phyloP scores from a whole-genome alignment of 2,329 filamentous ascomycete genomes.

The Fusarium hainanense region DNA sequence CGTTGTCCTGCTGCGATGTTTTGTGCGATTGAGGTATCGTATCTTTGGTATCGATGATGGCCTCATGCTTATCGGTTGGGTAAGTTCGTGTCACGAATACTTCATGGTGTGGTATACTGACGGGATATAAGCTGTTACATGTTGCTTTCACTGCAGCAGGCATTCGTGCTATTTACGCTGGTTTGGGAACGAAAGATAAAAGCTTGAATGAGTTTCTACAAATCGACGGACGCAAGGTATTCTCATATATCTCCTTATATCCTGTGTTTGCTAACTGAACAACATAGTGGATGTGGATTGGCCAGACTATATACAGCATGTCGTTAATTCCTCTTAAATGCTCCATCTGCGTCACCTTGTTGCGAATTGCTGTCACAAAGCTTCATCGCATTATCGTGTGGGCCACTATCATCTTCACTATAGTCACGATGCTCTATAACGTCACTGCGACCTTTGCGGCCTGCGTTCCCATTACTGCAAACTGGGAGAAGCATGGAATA shows the following conservation, averaged over 20 bases:
- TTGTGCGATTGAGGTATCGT: background rate
- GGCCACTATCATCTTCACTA: slow-evolving; percentile 6
- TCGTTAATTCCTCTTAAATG: slow-evolving; percentile 30
- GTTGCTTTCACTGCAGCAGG: slow-evolving; percentile 4
- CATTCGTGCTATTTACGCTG: background rate
- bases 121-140: slow-evolving; percentile 7
- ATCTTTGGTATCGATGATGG: slow-evolving; percentile 29
- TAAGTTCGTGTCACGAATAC: background rate
- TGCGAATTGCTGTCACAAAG: slow-evolving; percentile 28
- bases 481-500: background rate
- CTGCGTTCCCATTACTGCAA: background rate
- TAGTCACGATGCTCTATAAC: background rate
- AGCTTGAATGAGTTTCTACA: slow-evolving; percentile 14
- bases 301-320: slow-evolving; percentile 9
- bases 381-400: slow-evolving; percentile 28
- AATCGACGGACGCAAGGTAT: background rate
- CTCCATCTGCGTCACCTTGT: slow-evolving; percentile 28
- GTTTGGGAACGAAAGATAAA: slow-evolving; percentile 19
- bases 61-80: slow-evolving; percentile 35
- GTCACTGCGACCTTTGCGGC: background rate
- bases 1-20: slow-evolving; percentile 12
- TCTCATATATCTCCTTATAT: background rate
- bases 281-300: slow-evolving; percentile 28
- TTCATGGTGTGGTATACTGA: background rate
- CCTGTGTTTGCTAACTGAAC: background rate